Base-by-base conservation (phyloP, 176 grass and related monocot genomes). In the Poa annua region DNA sequence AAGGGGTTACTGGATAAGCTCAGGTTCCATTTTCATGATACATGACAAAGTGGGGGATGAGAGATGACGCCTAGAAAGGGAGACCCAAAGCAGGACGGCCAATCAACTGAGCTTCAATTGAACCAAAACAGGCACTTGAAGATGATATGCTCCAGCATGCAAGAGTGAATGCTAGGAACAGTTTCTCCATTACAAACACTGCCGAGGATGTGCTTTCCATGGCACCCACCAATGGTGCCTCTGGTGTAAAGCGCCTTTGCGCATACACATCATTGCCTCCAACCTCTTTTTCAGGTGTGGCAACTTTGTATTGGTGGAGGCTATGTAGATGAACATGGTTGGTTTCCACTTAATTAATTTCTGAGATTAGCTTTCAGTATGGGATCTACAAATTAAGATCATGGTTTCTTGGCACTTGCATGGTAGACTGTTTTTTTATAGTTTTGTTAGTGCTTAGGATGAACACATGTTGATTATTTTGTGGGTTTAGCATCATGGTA, bases 221-320 rank as follows among this genome's bases (percentile, higher is more conserved):
- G 35, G 53, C 83, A 86, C 55, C 83, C 83, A 89, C 83, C 72
- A 82, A 86, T 86, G 79, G 88, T 89, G 73, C 39, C 77, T 89
- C 81, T 74, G 74, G 75, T 42, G 67, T 51, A 65, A 90, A 86
- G 88, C 66, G 80, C 57, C 47, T 90, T 86, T 86, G 74, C 47
- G 66, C 71, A 33, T 64, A 64, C 20, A 47, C 84, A 83, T 50
- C 74, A 59, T 86, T 82, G 73, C 45, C 83, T 56, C 57, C 45
- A 69, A 44, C 53, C 25, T 32, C 50, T 79, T 83, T 60, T 86
- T 86, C 74, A 75, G 5, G 16, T 51, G 56, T 86, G 88, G 79
- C 84, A 55, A 29, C 79, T 90, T 90, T 90, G 49, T 48, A 67
- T 57, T 83, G 45, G 83, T 86, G 79, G 83, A 78, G 79, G 65